Conservation (phyloP, 1,284 basidiomycete species). For the Cutaneotrichosporon cutaneum region DNA sequence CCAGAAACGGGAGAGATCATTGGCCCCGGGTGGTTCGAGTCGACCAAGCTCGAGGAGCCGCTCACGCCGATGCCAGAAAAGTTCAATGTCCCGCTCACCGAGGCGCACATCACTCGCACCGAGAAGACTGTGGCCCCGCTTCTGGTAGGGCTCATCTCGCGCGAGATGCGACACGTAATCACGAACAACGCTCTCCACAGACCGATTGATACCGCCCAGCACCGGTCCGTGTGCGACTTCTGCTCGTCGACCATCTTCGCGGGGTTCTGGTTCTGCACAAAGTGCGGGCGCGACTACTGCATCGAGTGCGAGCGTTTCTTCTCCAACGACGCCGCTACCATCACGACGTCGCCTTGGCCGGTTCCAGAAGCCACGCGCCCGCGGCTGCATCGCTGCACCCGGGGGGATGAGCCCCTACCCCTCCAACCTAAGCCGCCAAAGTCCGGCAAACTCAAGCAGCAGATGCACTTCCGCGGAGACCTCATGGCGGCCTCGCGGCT, state of each 20-base stretch:
- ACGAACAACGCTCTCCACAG: conserved; percentile 65
- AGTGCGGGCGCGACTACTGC: conserved; percentile 89
- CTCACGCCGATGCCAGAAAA: conserved; percentile 37
- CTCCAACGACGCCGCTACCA: conserved; percentile 62
- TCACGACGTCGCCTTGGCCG: conserved; percentile 47
- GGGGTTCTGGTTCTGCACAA: conserved; percentile 79
- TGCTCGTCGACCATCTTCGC: conserved; percentile 91
- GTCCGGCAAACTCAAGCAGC: not conserved
- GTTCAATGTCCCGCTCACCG: conserved; percentile 43
- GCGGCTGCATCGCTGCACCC: conserved; percentile 27
- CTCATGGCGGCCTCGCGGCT: conserved; percentile 81
- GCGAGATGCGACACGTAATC: conserved; percentile 69
- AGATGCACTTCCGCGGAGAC: conserved; percentile 49
- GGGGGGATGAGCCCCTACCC: conserved; percentile 15
- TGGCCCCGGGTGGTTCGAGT: conserved; percentile 42
- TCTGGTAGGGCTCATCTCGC: conserved; percentile 65
- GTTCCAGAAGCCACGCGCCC: conserved; percentile 54
- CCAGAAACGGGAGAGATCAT: conserved; percentile 40
- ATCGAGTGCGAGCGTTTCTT: conserved; percentile 75
- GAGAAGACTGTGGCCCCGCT: conserved; percentile 64
- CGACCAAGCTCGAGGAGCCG: conserved; percentile 30
- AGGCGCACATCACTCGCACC: conserved; percentile 33
- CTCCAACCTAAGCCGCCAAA: not conserved
- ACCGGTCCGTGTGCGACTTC: conserved; percentile 81
- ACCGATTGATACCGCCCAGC: conserved; percentile 66